Evolutionary conservation across 2,329 filamentous ascomycete species (phyloP).

Genomic region (Geosmithia morbida): DNA sequence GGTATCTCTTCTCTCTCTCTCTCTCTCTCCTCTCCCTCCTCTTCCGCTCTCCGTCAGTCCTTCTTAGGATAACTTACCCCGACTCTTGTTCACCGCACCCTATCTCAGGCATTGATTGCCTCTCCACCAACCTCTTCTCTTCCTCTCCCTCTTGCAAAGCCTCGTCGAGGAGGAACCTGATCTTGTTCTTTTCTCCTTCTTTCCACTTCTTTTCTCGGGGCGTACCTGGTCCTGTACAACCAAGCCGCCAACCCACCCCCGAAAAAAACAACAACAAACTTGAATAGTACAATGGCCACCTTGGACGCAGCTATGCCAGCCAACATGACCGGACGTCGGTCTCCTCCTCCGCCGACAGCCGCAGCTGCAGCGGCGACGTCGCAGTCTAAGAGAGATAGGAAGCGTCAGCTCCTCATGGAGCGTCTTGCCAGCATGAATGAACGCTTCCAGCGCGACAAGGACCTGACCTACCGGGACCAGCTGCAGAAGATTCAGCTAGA

Average conservation of each 20-base stretch:
- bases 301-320: slow-evolving; percentile 19
- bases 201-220: neutral
- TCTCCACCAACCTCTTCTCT: too few relatives aligned
- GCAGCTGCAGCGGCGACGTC: slow-evolving; percentile 7
- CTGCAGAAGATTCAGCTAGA: slow-evolving; percentile 86
- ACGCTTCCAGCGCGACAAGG: slow-evolving; percentile 66
- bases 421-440: slow-evolving; percentile 62
- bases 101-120: neutral
- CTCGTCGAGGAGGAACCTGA: neutral
- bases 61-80: neutral
- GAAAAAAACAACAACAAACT: neutral
- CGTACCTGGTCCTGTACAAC: too few relatives aligned
- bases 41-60: neutral
- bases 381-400: slow-evolving; percentile 81
- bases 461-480: slow-evolving; percentile 76
- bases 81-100: neutral
- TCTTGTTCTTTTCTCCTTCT: neutral
- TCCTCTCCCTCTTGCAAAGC: neutral
- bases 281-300: slow-evolving; percentile 18
- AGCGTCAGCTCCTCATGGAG: slow-evolving; percentile 69
- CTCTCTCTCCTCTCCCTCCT: neutral
- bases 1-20: neutral
- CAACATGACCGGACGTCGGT: slow-evolving; percentile 17
- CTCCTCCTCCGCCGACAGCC: slow-evolving; percentile 12
- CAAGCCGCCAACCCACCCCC: too few relatives aligned